Base-by-base conservation (phyloP, 768 basidiomycete genomes). In the Gelatoporia subvermispora region DNA sequence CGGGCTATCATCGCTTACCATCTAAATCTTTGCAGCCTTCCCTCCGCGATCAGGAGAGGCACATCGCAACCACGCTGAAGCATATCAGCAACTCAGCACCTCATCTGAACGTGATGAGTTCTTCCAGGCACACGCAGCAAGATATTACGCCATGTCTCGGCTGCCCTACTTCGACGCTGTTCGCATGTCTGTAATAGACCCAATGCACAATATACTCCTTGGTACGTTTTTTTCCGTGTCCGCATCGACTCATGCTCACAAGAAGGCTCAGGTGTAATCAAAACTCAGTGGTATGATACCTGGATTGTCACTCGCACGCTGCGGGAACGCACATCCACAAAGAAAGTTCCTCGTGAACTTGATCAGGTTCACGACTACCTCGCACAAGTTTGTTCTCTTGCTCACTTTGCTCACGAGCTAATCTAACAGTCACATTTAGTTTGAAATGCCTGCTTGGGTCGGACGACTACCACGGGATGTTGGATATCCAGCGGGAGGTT, bases 171-270 rank as follows among this genome's bases (percentile, higher is more conserved):
- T 58, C 48, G 55, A 65, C 41, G 60, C 65, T 3, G 51, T 60
- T 5, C 50, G 51, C 8, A 58, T 59, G 51, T 54, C 54, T 4
- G 53, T 66, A 20, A 52, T 67, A 31, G 62, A 68, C 45, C 54
- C 61, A 4, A 68, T 69, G 66, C 68, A 69, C 47, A 59, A 54
- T 40, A 48, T 68, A 16, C 51, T 59, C 15, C 53, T 62, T 22
- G 59, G 63, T 47, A 41, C 8, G 53, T 39, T 11, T 4, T 20
- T 49, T 23, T 41, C 9, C 25, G 37, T 20, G 15, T 40, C 18
- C 18, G 20, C 15, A 21, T 38, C 10, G 10, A 39, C 46, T 40
- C 22, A 16, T n/a, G 20, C 4, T 17, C 11, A 35, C 34, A 43
- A 35, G 3, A 28, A 10, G 18, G 35, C 2, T 3, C 22, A 55